These are phyloP conservation scores for Albugo candida DNA, from an alignment of 352 stramenopile genomes.

Conservation along the genomic window DNA sequence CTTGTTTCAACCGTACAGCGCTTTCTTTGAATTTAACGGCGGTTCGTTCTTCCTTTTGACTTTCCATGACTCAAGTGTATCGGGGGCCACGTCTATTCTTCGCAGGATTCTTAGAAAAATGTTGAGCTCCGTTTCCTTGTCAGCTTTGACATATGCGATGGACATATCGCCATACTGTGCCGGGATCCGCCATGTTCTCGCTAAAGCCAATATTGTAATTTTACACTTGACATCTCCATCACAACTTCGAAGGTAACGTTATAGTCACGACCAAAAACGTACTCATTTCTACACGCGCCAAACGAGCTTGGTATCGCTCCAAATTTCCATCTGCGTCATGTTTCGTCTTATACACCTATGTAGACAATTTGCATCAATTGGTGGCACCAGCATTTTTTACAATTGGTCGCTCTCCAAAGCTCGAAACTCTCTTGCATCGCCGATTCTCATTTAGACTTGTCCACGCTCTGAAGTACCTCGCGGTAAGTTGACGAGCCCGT, in stretches of 20 bases:
- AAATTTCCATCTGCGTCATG: neutral
- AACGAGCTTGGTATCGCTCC: neutral
- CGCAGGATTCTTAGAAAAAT: too few species aligned
- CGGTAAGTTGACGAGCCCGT: constrained; percentile 6
- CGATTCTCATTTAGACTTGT: neutral
- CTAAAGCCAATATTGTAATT: neutral
- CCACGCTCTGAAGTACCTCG: neutral
- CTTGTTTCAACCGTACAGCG: constrained; percentile 11
- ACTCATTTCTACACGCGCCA: neutral
- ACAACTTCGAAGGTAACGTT: neutral
- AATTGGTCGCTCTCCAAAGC: neutral
- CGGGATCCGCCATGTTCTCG: neutral
- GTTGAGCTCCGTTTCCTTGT: neutral
- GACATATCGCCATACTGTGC: neutral
- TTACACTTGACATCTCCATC: neutral
- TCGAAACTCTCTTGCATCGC: neutral
- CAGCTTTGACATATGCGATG: neutral
- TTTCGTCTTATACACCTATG: neutral
- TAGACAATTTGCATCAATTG: neutral
- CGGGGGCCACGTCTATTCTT: too few species aligned
- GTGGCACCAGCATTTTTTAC: neutral
- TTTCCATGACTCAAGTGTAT: neutral
- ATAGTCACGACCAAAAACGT: neutral
- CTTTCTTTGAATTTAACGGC: constrained; percentile 4
- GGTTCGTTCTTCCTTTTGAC: constrained; percentile 5